Base-by-base conservation (phyloP, 768 basidiomycete species). In the Suillus ampliporus region DNA sequence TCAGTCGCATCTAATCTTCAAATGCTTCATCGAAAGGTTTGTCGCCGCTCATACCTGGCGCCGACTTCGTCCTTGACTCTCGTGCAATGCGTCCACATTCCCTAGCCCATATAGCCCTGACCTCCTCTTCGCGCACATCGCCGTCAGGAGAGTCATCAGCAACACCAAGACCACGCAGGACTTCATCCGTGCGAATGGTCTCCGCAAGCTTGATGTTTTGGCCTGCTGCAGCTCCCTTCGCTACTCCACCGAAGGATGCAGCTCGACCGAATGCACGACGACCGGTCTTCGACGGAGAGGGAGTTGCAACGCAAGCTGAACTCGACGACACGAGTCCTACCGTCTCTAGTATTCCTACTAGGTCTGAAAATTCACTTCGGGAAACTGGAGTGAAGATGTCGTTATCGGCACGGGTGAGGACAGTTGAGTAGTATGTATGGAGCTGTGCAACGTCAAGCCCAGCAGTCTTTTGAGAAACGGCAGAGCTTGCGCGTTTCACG, bases 351-450 rank as follows among this genome's bases (percentile, higher is more conserved):
- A 94, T 77, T 28, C 85, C 83, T 1, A 90, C 69, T 4, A 94
- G 79, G 66, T 95, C 92, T 0, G 81, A 78, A 65, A 95, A 93
- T 68, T 94, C 92, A 71, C 85, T 90, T 10, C 90, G 82, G 11
- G 89, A 90, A 2, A 89, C 90, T 4, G 89, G 80, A 3, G 83
- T 77, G 64, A 92, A 89, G 5, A 85, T 71, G 17, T 82, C 83
- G 17, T 76, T 78, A 23, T 85, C 85, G 13, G 82, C 79, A 38
- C 89, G 83, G 17, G 79, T 78, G 10, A 95, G 83, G 52, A 91
- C 76, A 3, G 79, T 70, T 41, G 76, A 72, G 67, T 94, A 94
- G 72, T 87, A 92, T 0, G 82, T 69, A 61, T 92, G 85, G 21
- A 95, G 77, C 21, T 86, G 85, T 11, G 81, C 78, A 11, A 84